Evolutionary conservation across 768 basidiomycete species (phyloP), one percentile per base, ranked within the genome.

Genomic region (Tubosaeta sp.): DNA sequence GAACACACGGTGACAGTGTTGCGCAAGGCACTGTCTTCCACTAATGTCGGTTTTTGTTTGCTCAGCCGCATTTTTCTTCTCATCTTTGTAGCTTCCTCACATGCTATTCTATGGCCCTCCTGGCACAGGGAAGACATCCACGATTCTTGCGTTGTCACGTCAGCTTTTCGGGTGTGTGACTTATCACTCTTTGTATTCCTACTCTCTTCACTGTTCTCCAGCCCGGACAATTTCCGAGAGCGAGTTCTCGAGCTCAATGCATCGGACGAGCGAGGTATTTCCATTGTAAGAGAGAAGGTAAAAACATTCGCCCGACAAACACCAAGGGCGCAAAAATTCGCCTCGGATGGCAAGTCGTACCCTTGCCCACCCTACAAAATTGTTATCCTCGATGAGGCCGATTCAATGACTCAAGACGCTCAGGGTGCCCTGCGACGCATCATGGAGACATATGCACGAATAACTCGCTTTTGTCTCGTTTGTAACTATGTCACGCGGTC

Each of bases 21-120:
- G 22, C 80, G 79, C 43, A 98, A 95, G 74, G 91, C 95, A 0
- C 74, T 99, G 41, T 85, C 84, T 0, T 95, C 91, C 12, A 87
- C 92, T 27, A 99, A 99, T 74, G 95, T 97, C 64, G 8, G 46
- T n/a, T 4, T 39, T 6, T 2, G 6, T 32, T 46, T n/a, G 26
- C 19, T 26, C 11, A 3, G 12, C 14, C 31, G 5, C 29, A 22
- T 14, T 2, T 12, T 16, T n/a, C 19, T 5, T 44, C 55, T 70
- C 35, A 65, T 52, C 19, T 44, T n/a, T 34, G 10, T 65, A 99
- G 97, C 78, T 99, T 47, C 95, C 97, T 6, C 97, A 99, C 65
- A 97, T 98, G 95, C 76, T 99, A 43, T 99, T 99, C 76, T 99
- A 99, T 60, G 97, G 97, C 1, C 97, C 97, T 29, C 97, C 97